phyloP scores from a whole-genome alignment of 108 stramenopile genomes.

The Discostella pseudostelligera region DNA sequence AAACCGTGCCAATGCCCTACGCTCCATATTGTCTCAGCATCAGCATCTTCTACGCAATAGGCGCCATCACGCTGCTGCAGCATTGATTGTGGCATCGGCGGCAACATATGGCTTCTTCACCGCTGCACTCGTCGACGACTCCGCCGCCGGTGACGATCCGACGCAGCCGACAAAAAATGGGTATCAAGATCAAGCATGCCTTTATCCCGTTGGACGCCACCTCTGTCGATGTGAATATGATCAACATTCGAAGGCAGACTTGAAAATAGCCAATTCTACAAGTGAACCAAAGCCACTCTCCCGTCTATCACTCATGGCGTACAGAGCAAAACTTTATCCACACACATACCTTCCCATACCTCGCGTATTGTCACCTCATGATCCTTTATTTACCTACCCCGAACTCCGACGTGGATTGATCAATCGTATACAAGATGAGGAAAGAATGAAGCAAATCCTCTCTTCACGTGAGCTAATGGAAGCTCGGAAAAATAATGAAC shows the following conservation, averaged over 20 bases:
- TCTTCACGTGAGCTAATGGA: constrained; percentile 35
- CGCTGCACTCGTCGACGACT: background rate
- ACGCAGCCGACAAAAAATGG: too few relatives aligned
- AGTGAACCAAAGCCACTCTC: constrained; percentile 15
- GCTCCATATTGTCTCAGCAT: background rate
- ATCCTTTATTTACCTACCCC: constrained; percentile 53
- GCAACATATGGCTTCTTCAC: background rate
- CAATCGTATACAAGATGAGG: constrained; percentile 57
- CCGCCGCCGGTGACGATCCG: too few relatives aligned
- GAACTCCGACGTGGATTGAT: constrained; percentile 42
- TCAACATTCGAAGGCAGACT: background rate
- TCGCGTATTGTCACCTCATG: constrained; percentile 43
- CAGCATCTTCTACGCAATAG: background rate
- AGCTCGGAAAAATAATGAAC: constrained; percentile 35
- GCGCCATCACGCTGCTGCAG: constrained; percentile 5
- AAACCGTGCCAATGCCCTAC: background rate
- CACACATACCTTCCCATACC: constrained; percentile 47
- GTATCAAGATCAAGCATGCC: too few relatives aligned
- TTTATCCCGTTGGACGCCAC: background rate
- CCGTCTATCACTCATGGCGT: constrained; percentile 19
- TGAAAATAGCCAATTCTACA: background rate
- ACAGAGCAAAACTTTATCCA: constrained; percentile 21
- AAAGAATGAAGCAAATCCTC: constrained; percentile 40
- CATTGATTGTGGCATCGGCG: constrained; percentile 4
- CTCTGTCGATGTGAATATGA: constrained; percentile 1